Evolutionary conservation across 805 yeast species (phyloP), one percentile per base, ranked within the genome.

Genomic region (Metschnikowia orientalis): DNA sequence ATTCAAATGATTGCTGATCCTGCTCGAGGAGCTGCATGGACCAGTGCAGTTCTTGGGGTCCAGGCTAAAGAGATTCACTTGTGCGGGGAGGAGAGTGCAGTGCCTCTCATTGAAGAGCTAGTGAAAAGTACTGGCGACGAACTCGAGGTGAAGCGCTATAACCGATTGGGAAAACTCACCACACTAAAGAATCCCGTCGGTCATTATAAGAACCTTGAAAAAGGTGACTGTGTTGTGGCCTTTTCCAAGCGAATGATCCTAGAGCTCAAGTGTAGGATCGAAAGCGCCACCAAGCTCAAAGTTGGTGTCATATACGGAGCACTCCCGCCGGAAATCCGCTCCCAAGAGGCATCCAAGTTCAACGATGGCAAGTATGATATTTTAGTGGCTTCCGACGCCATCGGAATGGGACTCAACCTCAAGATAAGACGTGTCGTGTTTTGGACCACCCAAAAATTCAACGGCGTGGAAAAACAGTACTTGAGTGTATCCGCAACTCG

Each of bases 271-370:
- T 72, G 80, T 24, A 61, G 67, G 35, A 81, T 92, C 37, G 95
- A 89, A 52, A 59, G 59, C 25, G 53, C 56, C 6, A 81, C 94
- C 0, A 58, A 71, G 6, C 53, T 75, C 20, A 79, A 73, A 51
- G 94, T 90, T 35, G 95, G 95, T 1, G 88, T 92, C 2, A 80
- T 92, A 18, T 92, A 92, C 53, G 99, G 99, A 14, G 89, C 95
- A 0, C 64, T 92, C 26, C 99, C 99, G 0, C 95, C 97, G 1
- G 97, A 92, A 53, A 86, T 90, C 0, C 73, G 99, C 45, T 76
- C 87, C 3, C 76, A 77, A 44, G 96, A 92, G 51, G 95, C 97
- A 0, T 56, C 64, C 18, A 66, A 73, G 28, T 92, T 92, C 57
- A 92, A 92, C 52, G 61, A 53, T n/a, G 90, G 95, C 2, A 71